These are phyloP conservation scores for Platanthera zijinensis DNA, from an alignment of 106 monocot genomes.

Conservation along the genomic window DNA sequence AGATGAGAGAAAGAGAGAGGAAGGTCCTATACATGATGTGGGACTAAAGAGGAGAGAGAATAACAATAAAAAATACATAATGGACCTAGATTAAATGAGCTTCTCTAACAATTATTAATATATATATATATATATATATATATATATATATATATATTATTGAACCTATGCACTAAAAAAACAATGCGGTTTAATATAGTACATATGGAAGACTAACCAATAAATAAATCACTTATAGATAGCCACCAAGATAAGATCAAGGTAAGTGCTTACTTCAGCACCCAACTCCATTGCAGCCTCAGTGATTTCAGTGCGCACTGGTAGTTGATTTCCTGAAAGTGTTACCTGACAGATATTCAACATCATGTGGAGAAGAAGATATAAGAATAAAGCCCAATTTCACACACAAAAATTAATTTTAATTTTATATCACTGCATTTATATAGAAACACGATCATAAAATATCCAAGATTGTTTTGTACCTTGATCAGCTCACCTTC, in stretches of 20 bases:
- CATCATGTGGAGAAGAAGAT: neutral
- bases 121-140: too few relatives aligned
- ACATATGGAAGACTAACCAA: neutral
- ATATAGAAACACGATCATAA: neutral
- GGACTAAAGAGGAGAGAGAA: too few relatives aligned
- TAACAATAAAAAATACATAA: too few relatives aligned
- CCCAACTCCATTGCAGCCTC: conserved; percentile 97
- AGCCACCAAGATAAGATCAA: neutral
- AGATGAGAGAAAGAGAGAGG: too few relatives aligned
- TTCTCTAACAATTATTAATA: too few relatives aligned
- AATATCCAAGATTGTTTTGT: conserved; percentile 10
- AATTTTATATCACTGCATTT: too few relatives aligned
- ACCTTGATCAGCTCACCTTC: conserved; percentile 98
- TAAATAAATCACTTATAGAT: neutral
- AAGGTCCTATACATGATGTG: too few relatives aligned
- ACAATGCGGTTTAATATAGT: neutral
- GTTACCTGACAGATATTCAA: conserved; percentile 53
- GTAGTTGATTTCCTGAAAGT: conserved; percentile 95
- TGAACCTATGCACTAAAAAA: too few relatives aligned
- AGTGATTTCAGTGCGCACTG: conserved; percentile 91
- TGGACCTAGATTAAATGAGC: too few relatives aligned
- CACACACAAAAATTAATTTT: neutral
- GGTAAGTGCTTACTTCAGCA: conserved; percentile 44
- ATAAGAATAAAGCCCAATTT: neutral
- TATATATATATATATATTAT: too few relatives aligned